Evolutionary conservation across 208 protist genomes (phyloP), one percentile per base, ranked within the genome.

Genomic region (Vickermania ingenoplastis): DNA sequence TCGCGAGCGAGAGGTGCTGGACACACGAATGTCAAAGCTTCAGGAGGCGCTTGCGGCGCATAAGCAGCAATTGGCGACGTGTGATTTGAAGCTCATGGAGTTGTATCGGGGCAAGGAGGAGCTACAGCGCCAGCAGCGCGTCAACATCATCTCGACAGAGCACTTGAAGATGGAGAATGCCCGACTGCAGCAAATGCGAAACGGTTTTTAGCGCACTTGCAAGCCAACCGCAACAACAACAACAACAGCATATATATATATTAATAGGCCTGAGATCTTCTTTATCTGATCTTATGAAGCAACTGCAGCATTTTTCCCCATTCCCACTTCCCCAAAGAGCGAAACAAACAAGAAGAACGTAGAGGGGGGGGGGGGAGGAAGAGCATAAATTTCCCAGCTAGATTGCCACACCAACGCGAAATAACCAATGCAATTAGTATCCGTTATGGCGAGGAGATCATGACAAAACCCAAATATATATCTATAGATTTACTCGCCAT

Each of bases 161-260:
- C 50, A 54, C 21, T 26, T 54, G 50, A 54, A 54, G 23, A 17
- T 54, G 50, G 50, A 54, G 50, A 54, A 54, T 54, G 11, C 21
- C 11, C 5, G 50, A 54, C 50, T 54, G 7, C 21, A 28, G 22
- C 50, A 26, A 13, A 5, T 26, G 24, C 24, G 50, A 11, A 17
- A 21, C 50, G 36, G 36, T 45, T 7, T 7, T 17, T 45, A n/a
- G n/a, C n/a, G n/a, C n/a, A n/a, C n/a, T n/a, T n/a, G n/a, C n/a
- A n/a, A n/a, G 17, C 7, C 36, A 48, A 48, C 36, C 7, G 17
- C 36, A 48, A 48, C 36, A 48, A 48, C 36, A 48, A 48, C 36
- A 48, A 48, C 36, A 48, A n/a, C 36, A 48, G 7, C 36, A 48
- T 48, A 7, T 48, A 17, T 17, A 48, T 17, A n/a, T 17, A n/a